These are phyloP conservation scores for Hippophae rhamnoides DNA, from an alignment of 306 rosid genomes.

Conservation along the genomic window DNA sequence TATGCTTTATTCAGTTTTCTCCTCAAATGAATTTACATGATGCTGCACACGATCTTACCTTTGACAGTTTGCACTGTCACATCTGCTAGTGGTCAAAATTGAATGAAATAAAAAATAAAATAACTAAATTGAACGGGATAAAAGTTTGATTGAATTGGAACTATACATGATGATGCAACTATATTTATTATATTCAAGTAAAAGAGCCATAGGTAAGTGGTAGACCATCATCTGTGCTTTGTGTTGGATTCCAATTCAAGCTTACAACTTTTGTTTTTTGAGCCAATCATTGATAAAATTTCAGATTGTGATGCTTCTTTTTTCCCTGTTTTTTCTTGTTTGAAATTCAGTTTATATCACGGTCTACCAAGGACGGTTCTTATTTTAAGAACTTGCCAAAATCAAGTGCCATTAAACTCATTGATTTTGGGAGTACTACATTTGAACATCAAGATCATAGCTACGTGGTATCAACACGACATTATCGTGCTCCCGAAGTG, in stretches of 20 bases:
- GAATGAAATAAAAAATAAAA: too few species aligned
- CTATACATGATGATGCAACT: too few species aligned
- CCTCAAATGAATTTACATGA: too few species aligned
- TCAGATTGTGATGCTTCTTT: constrained; percentile 1
- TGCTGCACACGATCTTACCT: too few species aligned
- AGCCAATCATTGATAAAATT: constrained; percentile 3
- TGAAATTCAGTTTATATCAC: constrained; percentile 45
- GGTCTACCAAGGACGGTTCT: constrained; percentile 54
- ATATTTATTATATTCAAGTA: too few species aligned
- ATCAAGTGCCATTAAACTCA: constrained; percentile 73
- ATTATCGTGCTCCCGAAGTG: constrained; percentile 78
- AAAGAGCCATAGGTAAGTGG: too few species aligned
- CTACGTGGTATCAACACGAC: constrained; percentile 79
- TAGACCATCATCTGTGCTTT: neutral
- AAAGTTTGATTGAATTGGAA: too few species aligned
- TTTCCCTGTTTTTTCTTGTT: constrained; percentile 6
- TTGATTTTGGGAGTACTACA: constrained; percentile 80
- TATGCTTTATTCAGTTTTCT: too few species aligned
- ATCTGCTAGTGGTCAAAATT: too few species aligned
- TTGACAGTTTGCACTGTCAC: too few species aligned
- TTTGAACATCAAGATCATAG: constrained; percentile 74
- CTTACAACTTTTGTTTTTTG: constrained; percentile 4
- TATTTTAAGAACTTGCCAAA: constrained; percentile 71
- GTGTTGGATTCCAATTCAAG: constrained; percentile 8
- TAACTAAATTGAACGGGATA: too few species aligned